Base-by-base conservation (phyloP, 306 rosid genomes). In the Cucurbita moschata region DNA sequence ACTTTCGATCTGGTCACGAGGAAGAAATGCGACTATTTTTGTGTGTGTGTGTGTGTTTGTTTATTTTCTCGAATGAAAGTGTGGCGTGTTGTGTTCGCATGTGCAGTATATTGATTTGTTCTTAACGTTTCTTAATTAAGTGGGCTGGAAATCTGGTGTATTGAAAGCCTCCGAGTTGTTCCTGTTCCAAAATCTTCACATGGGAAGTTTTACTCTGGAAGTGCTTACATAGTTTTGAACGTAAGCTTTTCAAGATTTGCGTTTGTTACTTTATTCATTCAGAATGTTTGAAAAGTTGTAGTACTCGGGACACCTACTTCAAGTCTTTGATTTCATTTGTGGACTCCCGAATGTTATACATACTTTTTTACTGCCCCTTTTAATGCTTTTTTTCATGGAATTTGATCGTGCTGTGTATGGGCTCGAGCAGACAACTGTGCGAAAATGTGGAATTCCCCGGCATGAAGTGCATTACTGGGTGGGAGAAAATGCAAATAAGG, bases 81-180 rank as follows among this genome's bases (percentile, higher is more conserved):
- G 44, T 40, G 71, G 52, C 30, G 23, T n/a, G 56, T 14, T 70
- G 60, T 70, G 59, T 4, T 30, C 10, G 30, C 52, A 6, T 30
- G 30, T 71, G 59, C 30, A 71, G 61, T 38, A 7, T 51, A 50
- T 35, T 35, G 11, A 15, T 82, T 61, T 81, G 4, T 77, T 82
- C 90, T 90, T 90, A 82, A 21, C 86, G 18, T 66, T 81, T 79
- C 61, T 40, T 49, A 39, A 57, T 62, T 39, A 93, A 93, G 98
- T 75, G 98, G 98, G 72, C 70, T 90, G 80, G 97, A 93, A 81
- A 83, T 93, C 70, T 93, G 98, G 98, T 90, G 98, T 70, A 77
- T 93, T 58, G 96, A 90, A 89, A 88, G 82, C 78, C 92, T 84
- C 67, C 79, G 47, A 64, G 74, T 93, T 78, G 92, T 87, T 78